A percentile compares a stretch with the other conserved stretches of the same genome.
These are phyloP conservation scores for Sphaerobolus stellatus DNA, from an alignment of 1,284 basidiomycete species.

Conservation along the genomic window DNA sequence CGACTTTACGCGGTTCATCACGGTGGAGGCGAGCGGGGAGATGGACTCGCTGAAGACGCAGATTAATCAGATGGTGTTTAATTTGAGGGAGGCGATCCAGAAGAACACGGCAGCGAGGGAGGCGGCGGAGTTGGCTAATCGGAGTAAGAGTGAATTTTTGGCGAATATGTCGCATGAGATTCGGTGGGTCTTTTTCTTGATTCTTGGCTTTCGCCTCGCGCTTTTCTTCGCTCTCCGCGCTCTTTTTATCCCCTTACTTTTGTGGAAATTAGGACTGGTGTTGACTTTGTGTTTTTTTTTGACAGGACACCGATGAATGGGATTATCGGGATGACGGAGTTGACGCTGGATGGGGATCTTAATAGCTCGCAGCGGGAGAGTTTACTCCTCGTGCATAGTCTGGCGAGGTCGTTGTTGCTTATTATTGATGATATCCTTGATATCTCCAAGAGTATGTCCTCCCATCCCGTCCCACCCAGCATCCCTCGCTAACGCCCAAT, in stretches of 20 bases:
- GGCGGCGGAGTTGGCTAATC: constrained; percentile 94
- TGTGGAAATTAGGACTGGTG: no score
- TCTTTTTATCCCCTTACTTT: no score
- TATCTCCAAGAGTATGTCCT: constrained; percentile 89
- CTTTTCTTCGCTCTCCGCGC: no score
- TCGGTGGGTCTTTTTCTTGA: constrained; percentile 50
- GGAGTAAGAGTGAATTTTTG: constrained; percentile 96
- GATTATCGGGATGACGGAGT: constrained; percentile 99
- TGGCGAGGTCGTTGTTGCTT: constrained; percentile 89
- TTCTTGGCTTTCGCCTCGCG: background rate
- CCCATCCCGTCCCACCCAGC: no score
- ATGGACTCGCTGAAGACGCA: constrained; percentile 99
- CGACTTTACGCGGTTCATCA: constrained; percentile 98
- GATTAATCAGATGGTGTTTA: constrained; percentile 99
- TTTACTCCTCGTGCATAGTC: constrained; percentile 90
- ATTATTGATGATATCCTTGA: constrained; percentile 99
- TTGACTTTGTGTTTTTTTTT: no score
- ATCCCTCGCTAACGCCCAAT: no score
- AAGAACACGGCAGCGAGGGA: constrained; percentile 98
- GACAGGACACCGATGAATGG: constrained; percentile 98
- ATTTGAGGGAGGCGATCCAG: constrained; percentile 95
- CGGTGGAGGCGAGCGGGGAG: constrained; percentile 96
- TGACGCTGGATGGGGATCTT: constrained; percentile 92
- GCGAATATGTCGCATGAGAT: constrained; percentile 98
- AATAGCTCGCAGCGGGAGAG: constrained; percentile 92